Conservation (phyloP, 2,329 filamentous ascomycete genomes). For the Penicillium sp. region DNA sequence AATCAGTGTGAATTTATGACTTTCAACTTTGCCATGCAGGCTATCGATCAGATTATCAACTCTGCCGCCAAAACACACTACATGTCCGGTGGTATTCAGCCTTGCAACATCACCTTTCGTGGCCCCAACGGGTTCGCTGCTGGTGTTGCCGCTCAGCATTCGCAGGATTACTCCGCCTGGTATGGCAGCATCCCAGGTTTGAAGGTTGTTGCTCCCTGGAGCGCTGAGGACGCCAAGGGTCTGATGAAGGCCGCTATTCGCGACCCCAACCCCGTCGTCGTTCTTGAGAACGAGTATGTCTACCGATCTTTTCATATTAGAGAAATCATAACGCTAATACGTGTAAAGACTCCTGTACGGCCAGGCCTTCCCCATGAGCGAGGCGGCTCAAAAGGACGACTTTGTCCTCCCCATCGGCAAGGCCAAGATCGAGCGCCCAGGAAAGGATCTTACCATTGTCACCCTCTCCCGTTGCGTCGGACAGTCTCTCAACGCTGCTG, state of each 20-base stretch:
- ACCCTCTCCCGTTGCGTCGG: slow-evolving; percentile 94
- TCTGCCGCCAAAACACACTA: slow-evolving; percentile 98
- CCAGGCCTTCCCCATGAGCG: slow-evolving; percentile 94
- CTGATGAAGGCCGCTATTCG: slow-evolving; percentile 96
- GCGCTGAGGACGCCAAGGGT: slow-evolving; percentile 97
- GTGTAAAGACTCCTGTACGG: slow-evolving; percentile 77
- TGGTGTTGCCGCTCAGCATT: slow-evolving; percentile 96
- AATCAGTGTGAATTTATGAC: slow-evolving; percentile 98
- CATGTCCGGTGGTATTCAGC: slow-evolving; percentile 99
- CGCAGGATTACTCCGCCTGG: slow-evolving; percentile 98
- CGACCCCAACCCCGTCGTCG: slow-evolving; percentile 95
- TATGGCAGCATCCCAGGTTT: slow-evolving; percentile 97
- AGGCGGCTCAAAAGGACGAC: slow-evolving; percentile 92
- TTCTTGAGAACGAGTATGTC: slow-evolving; percentile 80
- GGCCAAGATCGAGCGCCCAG: slow-evolving; percentile 96
- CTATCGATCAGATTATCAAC: slow-evolving; percentile 99
- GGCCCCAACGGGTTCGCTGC: slow-evolving; percentile 97
- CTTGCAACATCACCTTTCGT: slow-evolving; percentile 99
- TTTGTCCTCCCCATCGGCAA: slow-evolving; percentile 98
- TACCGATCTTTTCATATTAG: not conserved
- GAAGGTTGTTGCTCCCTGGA: slow-evolving; percentile 97
- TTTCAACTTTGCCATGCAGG: slow-evolving; percentile 99
- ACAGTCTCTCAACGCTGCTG: slow-evolving; percentile 84
- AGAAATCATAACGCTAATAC: slow-evolving; percentile 31
- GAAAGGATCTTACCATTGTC: slow-evolving; percentile 96